Evolutionary conservation across 2,329 filamentous ascomycete species (phyloP), one percentile per base, ranked within the genome.

Genomic region (Pseudogymnoascus sp.): DNA sequence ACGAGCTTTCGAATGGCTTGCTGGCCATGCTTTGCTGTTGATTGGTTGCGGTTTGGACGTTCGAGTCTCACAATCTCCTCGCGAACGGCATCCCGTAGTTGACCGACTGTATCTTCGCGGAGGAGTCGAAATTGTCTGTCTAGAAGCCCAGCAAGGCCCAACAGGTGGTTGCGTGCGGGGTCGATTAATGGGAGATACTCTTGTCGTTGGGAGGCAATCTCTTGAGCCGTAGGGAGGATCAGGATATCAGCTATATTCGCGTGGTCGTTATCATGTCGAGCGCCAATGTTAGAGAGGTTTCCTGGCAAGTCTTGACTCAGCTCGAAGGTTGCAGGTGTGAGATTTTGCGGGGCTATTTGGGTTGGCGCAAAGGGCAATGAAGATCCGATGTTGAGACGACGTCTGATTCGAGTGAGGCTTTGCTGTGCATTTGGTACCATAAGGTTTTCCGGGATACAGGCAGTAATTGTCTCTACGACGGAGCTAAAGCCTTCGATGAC

Each of bases 81-180:
- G 41, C 75, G 75, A 2, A 83, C 77, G 0, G 77, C 77, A 67
- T 84, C 80, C 39, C 81, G 76, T 4, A 86, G 73, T 64, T 83
- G 79, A 0, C 81, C 81, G 2, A 85, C 74, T 0, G 79, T 83
- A 67, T 86, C 83, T 70, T 85, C 81, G 2, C 83, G 77, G 1
- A 85, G 70, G 0, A 85, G 77, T 14, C 83, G 78, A 60, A 86
- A 86, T 63, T 85, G 79, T 63, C 79, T 75, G 69, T 85, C 83
- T 0, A 86, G 70, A 1, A 82, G 76, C 23, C 54, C 81, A 4
- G 71, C 72, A 10, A 81, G 76, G 1, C 80, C 79, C 3, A 71
- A 67, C 14, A 77, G 70, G 67, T 82, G 78, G 64, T 76, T 77
- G 7, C 73, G 72, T 0, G 72, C 69, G 2, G 77, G 69, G 68